A percentile compares a stretch with the other conserved stretches of the same genome.
phyloP scores from a whole-genome alignment of 2,329 filamentous ascomycete genomes.

The Cercospora sp. region DNA sequence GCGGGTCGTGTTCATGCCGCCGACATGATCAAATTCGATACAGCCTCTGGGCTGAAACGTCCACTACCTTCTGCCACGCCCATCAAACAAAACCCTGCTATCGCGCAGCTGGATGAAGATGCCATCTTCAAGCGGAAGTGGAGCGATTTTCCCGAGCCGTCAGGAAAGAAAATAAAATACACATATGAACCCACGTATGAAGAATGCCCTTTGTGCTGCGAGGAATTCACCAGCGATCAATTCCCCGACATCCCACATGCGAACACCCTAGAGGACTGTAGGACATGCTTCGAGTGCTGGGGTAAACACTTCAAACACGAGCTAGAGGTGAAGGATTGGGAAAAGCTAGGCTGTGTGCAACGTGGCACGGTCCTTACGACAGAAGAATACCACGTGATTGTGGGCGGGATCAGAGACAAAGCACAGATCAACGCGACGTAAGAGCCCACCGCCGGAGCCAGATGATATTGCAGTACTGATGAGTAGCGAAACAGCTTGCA shows the following conservation, averaged over 20 bases:
- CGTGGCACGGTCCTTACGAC: neutral
- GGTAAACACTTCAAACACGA: constrained; percentile 4
- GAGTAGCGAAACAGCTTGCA: neutral
- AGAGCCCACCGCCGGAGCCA: no score
- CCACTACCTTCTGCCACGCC: neutral
- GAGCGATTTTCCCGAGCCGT: neutral
- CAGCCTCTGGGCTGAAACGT: neutral
- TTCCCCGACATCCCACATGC: constrained; percentile 1
- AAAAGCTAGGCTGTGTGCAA: constrained; percentile 10
- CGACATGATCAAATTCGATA: neutral
- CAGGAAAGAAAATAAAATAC: no score
- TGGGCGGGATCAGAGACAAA: neutral
- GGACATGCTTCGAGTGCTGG: constrained; percentile 10
- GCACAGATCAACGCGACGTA: no score
- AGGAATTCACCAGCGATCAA: neutral
- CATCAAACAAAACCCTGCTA: neutral
- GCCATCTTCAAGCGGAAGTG: neutral
- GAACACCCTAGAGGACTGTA: neutral
- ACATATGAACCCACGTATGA: no score
- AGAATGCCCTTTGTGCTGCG: constrained; percentile 14
- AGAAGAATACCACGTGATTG: neutral
- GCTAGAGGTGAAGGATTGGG: constrained; percentile 12
- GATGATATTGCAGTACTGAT: neutral
- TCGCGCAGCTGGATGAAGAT: neutral
- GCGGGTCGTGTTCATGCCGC: no score